These are phyloP conservation scores for Heracleum sosnowskyi DNA, from an alignment of 129 eudicot species.

Conservation along the genomic window DNA sequence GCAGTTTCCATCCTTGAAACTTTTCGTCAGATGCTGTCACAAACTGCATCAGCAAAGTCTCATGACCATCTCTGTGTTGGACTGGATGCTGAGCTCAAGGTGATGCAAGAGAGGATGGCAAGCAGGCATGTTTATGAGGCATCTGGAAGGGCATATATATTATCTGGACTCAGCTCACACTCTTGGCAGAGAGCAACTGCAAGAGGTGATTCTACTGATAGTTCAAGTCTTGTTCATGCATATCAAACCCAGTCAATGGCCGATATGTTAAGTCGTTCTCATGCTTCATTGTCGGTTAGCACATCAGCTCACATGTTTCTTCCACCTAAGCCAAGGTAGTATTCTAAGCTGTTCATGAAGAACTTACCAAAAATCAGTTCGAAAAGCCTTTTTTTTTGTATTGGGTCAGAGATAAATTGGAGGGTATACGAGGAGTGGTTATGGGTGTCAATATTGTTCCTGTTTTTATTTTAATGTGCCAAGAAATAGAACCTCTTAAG, in stretches of 20 bases:
- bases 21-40: background rate
- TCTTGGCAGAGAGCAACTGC: constrained; percentile 8
- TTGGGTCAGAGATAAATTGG: background rate
- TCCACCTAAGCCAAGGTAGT: background rate
- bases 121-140: background rate
- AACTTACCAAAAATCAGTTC: background rate
- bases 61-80: background rate
- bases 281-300: background rate
- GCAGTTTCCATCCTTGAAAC: background rate
- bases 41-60: constrained; percentile 1
- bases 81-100: constrained; percentile 2
- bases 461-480: background rate
- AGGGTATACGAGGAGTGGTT: background rate
- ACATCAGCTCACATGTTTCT: background rate
- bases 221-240: background rate
- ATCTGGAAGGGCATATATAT: constrained; percentile 9
- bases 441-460: background rate
- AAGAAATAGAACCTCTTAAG: background rate
- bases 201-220: background rate
- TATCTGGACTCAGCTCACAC: constrained; percentile 7
- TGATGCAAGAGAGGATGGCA: constrained; percentile 11
- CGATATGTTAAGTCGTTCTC: constrained; percentile 4
- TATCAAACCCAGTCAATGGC: constrained; percentile 8
- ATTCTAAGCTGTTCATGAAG: background rate
- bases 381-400: background rate